Evolutionary conservation across 2,329 filamentous ascomycete species (phyloP).

Genomic region (Chlorencoelia australis): DNA sequence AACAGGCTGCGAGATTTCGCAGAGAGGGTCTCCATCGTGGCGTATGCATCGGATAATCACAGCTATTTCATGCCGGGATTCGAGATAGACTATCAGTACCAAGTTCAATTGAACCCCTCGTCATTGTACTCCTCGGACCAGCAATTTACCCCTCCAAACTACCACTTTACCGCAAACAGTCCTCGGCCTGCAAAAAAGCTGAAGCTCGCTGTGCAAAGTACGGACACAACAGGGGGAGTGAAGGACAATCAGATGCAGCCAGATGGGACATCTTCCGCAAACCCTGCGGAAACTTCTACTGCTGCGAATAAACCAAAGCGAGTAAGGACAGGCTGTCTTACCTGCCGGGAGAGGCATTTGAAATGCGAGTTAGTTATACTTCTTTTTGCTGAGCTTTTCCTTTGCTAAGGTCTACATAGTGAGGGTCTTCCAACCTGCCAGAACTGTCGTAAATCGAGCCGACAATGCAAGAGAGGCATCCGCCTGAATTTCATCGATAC

Average conservation of each 20-base stretch:
- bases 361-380: too few relatives aligned
- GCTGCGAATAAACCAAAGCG: constrained; percentile 58
- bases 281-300: constrained; percentile 11
- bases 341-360: constrained; percentile 78
- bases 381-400: too few relatives aligned
- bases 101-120: constrained; percentile 14
- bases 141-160: constrained; percentile 19
- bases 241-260: constrained; percentile 22
- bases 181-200: constrained; percentile 17
- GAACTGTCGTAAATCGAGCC: constrained; percentile 82
- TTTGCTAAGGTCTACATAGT: too few relatives aligned
- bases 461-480: constrained; percentile 76
- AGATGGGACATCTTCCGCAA: constrained; percentile 11
- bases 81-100: constrained; percentile 21
- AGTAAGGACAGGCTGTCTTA: constrained; percentile 83
- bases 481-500: constrained; percentile 88
- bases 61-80: constrained; percentile 21
- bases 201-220: constrained; percentile 12
- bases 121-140: constrained; percentile 23
- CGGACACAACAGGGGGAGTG: constrained; percentile 8
- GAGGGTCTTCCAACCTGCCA: constrained; percentile 35
- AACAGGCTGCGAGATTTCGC: too few relatives aligned
- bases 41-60: too few relatives aligned
- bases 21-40: too few relatives aligned
- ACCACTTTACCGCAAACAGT: constrained; percentile 14